Conservation (phyloP, 805 yeast species). For the Myxozyma neglecta region DNA sequence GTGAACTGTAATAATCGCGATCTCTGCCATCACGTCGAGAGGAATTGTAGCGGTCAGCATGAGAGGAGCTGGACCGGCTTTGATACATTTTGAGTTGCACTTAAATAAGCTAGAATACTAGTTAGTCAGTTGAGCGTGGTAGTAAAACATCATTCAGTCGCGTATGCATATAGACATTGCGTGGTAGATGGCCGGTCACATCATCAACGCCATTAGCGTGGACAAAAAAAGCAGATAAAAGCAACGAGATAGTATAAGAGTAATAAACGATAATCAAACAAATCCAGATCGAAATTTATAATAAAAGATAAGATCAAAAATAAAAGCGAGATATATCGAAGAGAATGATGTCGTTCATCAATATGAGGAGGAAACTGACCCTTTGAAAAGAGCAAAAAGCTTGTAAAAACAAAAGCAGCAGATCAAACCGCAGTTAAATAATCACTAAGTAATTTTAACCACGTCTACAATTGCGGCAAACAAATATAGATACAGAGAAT, state of each 20-base stretch:
- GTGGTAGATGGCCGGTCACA: no score
- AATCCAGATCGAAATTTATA: neutral
- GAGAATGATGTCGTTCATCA: neutral
- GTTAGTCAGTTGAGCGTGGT: no score
- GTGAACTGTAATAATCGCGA: constrained; percentile 12
- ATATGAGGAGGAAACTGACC: constrained; percentile 1
- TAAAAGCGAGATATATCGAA: neutral
- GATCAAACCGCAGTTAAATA: neutral
- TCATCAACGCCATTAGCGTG: no score
- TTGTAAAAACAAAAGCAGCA: neutral
- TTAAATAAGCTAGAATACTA: no score
- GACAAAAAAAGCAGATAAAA: neutral
- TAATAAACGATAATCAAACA: no score
- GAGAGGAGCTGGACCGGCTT: neutral
- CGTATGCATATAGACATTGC: no score
- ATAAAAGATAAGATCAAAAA: neutral
- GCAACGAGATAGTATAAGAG: neutral
- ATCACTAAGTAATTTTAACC: neutral
- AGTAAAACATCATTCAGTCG: no score
- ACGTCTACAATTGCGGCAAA: neutral
- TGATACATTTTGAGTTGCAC: neutral
- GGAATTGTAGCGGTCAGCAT: constrained; percentile 9
- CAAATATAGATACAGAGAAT: neutral
- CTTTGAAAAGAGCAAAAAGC: constrained; percentile 3
- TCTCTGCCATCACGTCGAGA: neutral